Base-by-base conservation (phyloP, 495 filamentous ascomycete species). In the Trichoderma reesei region DNA sequence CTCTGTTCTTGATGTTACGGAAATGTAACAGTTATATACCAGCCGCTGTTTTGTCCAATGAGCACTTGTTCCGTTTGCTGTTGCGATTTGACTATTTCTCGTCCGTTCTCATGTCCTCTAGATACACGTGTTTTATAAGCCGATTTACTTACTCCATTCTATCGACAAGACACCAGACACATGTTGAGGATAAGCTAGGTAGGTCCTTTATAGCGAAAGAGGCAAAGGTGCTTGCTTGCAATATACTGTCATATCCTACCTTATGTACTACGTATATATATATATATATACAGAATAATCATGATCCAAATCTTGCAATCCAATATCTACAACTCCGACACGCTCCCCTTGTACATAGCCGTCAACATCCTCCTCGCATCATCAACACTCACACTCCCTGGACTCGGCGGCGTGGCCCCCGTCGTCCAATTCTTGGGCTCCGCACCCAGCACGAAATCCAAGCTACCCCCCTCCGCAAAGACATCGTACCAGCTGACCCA, bases 401-500 rank as follows among this genome's bases (percentile, higher is more conserved):
- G 76, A 60, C 74, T 76, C 36, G 83, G 86, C n/a, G 87, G 87
- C 60, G 79, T 71, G 62, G 72, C 73, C 0, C 85, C 85, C 39
- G 80, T 83, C 36, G 82, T 80, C 86, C 85, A 88, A 33, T 74
- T 66, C 38, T 51, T 77, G 20, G 78, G 76, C 61, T 84, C 74
- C 4, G 70, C 31, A 0, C 86, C 87, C 13, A 88, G 73, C 5
- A 80, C 80, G 72, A 88, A 88, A 61, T 88, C 82, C 67, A 89
- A 70, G 2, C 72, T 80, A 0, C 87, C 86, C 5, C 86, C 86
- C 48, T 86, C 73, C 1, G 72, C 79, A 74, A 89, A 88, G 14
- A 88, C 68, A 68, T 89, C 85, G 5, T 81, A 73, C 79, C 85
- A 88, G 59, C 78, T 77, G 14, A 89, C 74, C 86, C 87, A 88